A percentile compares a stretch with the other conserved stretches of the same genome.
Evolutionary conservation across 108 stramenopile genomes (phyloP).

Genomic region (Skeletonema costatum): DNA sequence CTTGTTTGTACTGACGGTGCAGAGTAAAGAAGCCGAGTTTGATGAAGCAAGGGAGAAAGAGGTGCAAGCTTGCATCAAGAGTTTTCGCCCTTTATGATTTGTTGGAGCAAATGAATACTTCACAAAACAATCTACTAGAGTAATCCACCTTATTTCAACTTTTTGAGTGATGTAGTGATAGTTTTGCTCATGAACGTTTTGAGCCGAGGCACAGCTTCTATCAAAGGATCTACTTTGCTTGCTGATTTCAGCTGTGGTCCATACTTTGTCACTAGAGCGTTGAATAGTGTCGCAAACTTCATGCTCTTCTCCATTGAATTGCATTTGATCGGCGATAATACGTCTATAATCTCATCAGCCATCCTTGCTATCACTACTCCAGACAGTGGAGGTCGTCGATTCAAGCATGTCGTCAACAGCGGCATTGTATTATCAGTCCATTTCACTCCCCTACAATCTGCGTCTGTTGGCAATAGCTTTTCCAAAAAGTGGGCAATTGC

Average conservation of each 20-base stretch:
- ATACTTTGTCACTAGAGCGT: conserved; percentile 34
- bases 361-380: conserved; percentile 13
- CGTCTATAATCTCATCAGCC: conserved; percentile 13
- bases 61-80: conserved; percentile 26
- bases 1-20: conserved; percentile 82
- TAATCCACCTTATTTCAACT: background rate
- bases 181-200: conserved; percentile 42
- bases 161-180: conserved; percentile 9
- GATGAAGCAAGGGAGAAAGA: conserved; percentile 36
- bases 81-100: conserved; percentile 27
- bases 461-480: background rate
- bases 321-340: background rate
- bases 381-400: conserved; percentile 22
- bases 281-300: conserved; percentile 39
- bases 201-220: conserved; percentile 9
- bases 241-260: conserved; percentile 23
- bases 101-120: background rate
- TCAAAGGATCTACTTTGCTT: conserved; percentile 10
- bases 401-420: conserved; percentile 33
- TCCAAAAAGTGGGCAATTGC: conserved; percentile 28
- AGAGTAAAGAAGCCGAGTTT: conserved; percentile 62
- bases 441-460: conserved; percentile 11
- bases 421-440: conserved; percentile 44
- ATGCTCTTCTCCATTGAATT: conserved; percentile 27
- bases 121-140: background rate